Base-by-base conservation (phyloP, 176 grass and related monocot genomes). In the Oryza meridionalis region DNA sequence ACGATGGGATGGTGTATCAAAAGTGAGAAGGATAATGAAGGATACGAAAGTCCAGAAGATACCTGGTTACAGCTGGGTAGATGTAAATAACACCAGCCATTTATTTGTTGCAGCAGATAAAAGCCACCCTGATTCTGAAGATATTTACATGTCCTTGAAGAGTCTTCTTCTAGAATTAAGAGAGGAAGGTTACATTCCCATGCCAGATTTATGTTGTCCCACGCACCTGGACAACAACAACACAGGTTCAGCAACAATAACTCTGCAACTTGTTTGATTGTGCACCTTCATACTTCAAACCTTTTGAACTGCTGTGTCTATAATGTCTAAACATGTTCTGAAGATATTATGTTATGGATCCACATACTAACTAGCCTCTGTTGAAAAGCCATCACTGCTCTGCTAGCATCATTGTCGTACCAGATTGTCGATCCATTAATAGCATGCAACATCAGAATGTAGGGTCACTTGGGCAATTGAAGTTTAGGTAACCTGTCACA, bases 41-140 rank as follows among this genome's bases (percentile, higher is more conserved):
- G 84, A 97, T 67, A 97, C 86, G 69, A 89, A 83, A 27, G 82
- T 97, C 31, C 90, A 84, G 59, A 97, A 94, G 80, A 86, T 93
- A 80, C 88, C 90, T 68, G 92, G 92, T 61, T 94, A 83, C 85
- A 97, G 92, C 58, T 94, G 92, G 94, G 89, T 94, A 80, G 94
- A 94, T 82, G 71, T 92, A 27, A 92, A 89, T 76, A 92, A 85
- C 65, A 68, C 35, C 74, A 94, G 77, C 84, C 89, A 94, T 78
- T 78, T 92, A 77, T 97, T 91, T 87, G 86, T 87, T 92, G 90
- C 95, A 67, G 77, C 77, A 67, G 92, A 97, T 77, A 84, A 88
- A 93, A 89, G 84, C 66, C 86, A 94, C 55, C 84, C 86, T 75
- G 84, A 97, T 27, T 92, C 88, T 85, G 88, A 85, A 88, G 64